Evolutionary conservation across 352 stramenopile genomes (phyloP), one percentile per base, ranked within the genome.

Genomic region (Phytophthora cryptogea): DNA sequence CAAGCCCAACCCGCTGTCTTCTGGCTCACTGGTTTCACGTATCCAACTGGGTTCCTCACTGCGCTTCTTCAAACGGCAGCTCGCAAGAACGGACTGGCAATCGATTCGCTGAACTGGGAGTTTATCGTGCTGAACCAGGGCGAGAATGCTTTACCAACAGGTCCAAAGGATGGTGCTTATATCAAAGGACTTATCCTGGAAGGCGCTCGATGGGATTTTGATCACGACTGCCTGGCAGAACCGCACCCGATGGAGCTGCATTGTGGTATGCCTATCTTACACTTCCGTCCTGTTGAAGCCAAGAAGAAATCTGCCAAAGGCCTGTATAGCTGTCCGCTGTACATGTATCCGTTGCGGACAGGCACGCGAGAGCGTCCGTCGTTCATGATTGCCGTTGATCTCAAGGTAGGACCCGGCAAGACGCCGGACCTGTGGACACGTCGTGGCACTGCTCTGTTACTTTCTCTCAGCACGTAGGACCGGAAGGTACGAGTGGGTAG

Each of bases 11-110:
- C 95, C 13, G 71, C 76, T 35, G 85, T 96, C 8, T 98, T 98
- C 56, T 99, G 96, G 96, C 85, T 99, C 6, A 82, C 90, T 3
- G 95, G 93, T 3, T 98, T 99, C 57, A 99, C 96, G 8, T 99
- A 99, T 59, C 96, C 96, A 16, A 98, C 94, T 26, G 90, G 92
- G 4, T 98, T 99, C 50, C 69, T 99, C 5, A 99, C 96, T 0
- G 96, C 96, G n/a, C 59, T 99, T 30, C 71, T 99, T 43, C 96
- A 99, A 59, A 98, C 91, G 0, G 90, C 88, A 44, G 95, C 96
- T 14, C 89, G 96, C 31, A 97, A 97, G 72, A 98, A 98, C 66
- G 94, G 92, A 16, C 85, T 98, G 52, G 92, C 93, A 8, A 98
- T 99, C 47, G 96, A 99, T 59, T 92, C 89, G 10, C 74, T 99